Conservation (phyloP, 1,139 yeast species). For the Debaryomyces subglobosus region DNA sequence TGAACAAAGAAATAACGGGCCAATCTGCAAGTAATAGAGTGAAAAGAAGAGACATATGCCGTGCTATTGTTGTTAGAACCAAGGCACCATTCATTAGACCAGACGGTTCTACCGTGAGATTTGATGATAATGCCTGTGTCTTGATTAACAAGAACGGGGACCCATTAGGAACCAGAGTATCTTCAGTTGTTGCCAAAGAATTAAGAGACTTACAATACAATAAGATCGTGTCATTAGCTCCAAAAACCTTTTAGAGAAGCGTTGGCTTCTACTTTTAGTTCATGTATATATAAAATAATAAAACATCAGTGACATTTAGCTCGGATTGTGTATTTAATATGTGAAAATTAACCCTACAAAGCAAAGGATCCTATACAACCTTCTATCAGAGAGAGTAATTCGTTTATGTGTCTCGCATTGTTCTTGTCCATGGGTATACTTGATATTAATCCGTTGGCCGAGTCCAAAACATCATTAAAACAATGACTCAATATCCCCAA, state of each 20-base stretch:
- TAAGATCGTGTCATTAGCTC: constrained; percentile 90
- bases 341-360: constrained; percentile 26
- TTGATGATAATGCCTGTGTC: constrained; percentile 98
- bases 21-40: constrained; percentile 78
- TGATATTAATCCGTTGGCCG: constrained; percentile 20
- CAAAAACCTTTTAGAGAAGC: constrained; percentile 63
- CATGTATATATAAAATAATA: constrained; percentile 11
- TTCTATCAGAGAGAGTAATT: constrained; percentile 27
- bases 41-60: constrained; percentile 92
- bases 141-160: constrained; percentile 89
- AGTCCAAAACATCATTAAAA: constrained; percentile 19
- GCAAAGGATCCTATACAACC: constrained; percentile 24
- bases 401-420: constrained; percentile 21
- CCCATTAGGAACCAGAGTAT: constrained; percentile 92
- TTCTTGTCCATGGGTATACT: constrained; percentile 20
- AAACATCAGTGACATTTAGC: not conserved
- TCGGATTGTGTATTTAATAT: constrained; percentile 1
- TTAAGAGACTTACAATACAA: constrained; percentile 80
- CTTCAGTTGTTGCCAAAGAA: constrained; percentile 91
- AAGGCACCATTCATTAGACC: constrained; percentile 82
- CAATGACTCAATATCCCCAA: not conserved
- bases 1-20: constrained; percentile 63
- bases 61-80: constrained; percentile 94
- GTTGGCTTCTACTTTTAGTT: not conserved
- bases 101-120: constrained; percentile 85